Evolutionary conservation across 78 protist species (phyloP).

Genomic region (Cavenderia fasciculata): DNA sequence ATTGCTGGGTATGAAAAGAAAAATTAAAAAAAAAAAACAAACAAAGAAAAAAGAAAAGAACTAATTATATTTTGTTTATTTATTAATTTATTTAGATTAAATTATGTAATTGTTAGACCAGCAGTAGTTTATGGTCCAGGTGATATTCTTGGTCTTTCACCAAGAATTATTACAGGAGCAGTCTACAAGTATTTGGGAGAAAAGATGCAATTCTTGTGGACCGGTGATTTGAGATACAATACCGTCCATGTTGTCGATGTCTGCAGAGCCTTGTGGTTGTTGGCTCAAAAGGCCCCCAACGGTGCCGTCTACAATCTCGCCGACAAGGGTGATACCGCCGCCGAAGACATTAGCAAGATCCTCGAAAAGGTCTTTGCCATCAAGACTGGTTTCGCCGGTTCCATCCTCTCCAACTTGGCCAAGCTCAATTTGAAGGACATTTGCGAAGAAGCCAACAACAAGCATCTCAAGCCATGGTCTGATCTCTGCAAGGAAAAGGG

Average conservation of each 20-base stretch:
- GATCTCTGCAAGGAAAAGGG: constrained; percentile 86
- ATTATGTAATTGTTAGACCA: constrained; percentile 93
- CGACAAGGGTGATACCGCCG: constrained; percentile 93
- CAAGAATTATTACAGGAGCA: constrained; percentile 94
- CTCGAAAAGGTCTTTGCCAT: constrained; percentile 90
- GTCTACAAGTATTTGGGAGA: constrained; percentile 92
- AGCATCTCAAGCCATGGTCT: constrained; percentile 96
- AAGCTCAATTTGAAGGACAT: constrained; percentile 69
- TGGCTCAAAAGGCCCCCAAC: constrained; percentile 59
- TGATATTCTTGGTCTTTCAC: constrained; percentile 93
- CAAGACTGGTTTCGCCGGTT: constrained; percentile 90
- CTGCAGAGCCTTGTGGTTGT: constrained; percentile 86
- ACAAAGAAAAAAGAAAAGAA: too few species aligned
- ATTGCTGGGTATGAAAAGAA: constrained; percentile 66
- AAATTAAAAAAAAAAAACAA: too few species aligned
- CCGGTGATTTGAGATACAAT: constrained; percentile 86
- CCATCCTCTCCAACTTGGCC: constrained; percentile 79
- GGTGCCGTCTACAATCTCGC: constrained; percentile 93
- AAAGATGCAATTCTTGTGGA: constrained; percentile 94
- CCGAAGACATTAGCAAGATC: constrained; percentile 77
- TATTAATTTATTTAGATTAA: constrained; percentile 10
- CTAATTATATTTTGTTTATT: too few species aligned
- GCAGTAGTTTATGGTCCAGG: constrained; percentile 97
- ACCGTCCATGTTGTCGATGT: constrained; percentile 98
- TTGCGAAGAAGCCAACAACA: constrained; percentile 90